Base-by-base conservation (phyloP, 208 protist genomes). In the Crithidia thermophila region DNA sequence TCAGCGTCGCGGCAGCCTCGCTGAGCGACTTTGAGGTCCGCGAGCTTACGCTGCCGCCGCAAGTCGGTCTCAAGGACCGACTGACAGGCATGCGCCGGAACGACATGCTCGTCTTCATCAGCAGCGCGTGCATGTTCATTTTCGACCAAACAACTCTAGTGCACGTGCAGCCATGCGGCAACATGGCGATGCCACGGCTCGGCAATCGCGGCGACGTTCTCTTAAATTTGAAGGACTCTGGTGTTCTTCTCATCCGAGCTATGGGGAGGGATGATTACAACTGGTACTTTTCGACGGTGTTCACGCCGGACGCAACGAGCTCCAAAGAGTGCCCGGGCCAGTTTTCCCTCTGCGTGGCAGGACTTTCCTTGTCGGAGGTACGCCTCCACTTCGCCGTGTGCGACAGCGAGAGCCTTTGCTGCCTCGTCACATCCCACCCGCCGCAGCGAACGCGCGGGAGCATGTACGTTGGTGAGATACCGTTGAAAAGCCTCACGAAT, bases 351-450 rank as follows among this genome's bases (percentile, higher is more conserved):
- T 28, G 47, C 39, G 53, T 61, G 10, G 3, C 43, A 13, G 61
- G 69, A 20, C 69, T 75, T 23, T 64, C 61, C 2, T 30, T 75
- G 27, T 59, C 61, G 27, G 69, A 69, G 2, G 69, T 69, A 36
- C 69, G 61, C 0, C 69, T 75, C 27, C 69, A 51, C 53, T 75
- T 75, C 51, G n/a, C n/a, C n/a, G n/a, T n/a, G n/a, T 75, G 69
- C 40, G 28, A 65, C 0, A 45, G 36, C 11, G 61, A 43, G 31
- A 52, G 25, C 33, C 61, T 75, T 28, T 75, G 69, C 30, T 75
- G 69, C 56, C 46, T 75, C 47, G 69, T 69, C 16, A 69, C 69
- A 2, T 75, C 69, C 4, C 69, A 75, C 43, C 69, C 69, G 3
- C 69, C 45, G 31, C 69, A 75, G 36, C 69, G 69, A 23, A 75